Evolutionary conservation across 202 grass and related monocot species (phyloP).

Genomic region (Panicum virgatum): DNA sequence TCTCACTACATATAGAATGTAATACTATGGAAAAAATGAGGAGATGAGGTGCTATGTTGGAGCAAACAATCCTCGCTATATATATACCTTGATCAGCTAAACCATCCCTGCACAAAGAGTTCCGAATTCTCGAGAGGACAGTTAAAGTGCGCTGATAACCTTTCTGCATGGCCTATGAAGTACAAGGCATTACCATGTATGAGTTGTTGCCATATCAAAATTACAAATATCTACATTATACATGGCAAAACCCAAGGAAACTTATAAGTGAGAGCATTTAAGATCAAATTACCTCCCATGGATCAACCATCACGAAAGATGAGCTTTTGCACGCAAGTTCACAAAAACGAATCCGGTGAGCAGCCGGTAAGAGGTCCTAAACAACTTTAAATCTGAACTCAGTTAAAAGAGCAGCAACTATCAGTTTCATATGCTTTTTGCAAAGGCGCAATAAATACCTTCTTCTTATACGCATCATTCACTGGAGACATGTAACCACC

Average conservation of each 20-base stretch:
- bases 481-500: conserved; percentile 90
- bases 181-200: not conserved
- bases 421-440: not conserved
- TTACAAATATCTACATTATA: not conserved
- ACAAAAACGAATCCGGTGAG: conserved; percentile 56
- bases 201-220: not conserved
- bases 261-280: not conserved
- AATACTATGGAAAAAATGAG: not conserved
- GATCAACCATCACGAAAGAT: conserved; percentile 83
- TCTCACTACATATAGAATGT: not conserved
- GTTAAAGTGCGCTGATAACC: conserved; percentile 72
- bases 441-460: conserved; percentile 31
- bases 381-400: conserved; percentile 12
- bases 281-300: conserved; percentile 76
- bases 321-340: conserved; percentile 73
- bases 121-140: conserved; percentile 57
- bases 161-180: conserved; percentile 68
- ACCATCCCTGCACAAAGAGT: conserved; percentile 46
- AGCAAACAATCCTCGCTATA: not conserved
- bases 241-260: not conserved
- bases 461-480: conserved; percentile 92
- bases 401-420: not conserved
- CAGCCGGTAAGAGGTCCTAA: conserved; percentile 66
- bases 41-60: not conserved
- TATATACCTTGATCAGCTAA: conserved; percentile 51